A percentile compares a stretch with the other conserved stretches of the same genome.
Evolutionary conservation across 495 filamentous ascomycete species (phyloP).

Genomic region (Neurospora hispaniola): DNA sequence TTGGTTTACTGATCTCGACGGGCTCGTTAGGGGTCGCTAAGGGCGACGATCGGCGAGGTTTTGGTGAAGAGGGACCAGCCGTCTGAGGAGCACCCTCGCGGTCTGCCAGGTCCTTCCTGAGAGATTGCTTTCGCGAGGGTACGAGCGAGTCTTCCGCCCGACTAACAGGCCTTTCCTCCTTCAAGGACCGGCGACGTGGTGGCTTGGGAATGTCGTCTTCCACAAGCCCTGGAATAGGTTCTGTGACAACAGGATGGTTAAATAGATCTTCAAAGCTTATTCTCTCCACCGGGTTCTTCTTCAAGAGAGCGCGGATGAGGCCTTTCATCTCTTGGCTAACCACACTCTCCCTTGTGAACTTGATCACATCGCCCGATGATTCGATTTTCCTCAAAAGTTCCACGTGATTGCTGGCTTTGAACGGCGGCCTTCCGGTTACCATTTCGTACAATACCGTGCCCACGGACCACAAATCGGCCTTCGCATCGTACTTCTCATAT

Average conservation of each 20-base stretch:
- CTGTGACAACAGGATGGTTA: constrained; percentile 56
- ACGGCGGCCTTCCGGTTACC: constrained; percentile 82
- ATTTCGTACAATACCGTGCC: constrained; percentile 94
- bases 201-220: constrained; percentile 56
- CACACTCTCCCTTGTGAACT: constrained; percentile 61
- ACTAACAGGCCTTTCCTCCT: constrained; percentile 14
- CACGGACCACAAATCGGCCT: constrained; percentile 94
- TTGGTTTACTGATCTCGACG: not conserved
- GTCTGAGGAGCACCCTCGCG: constrained; percentile 21
- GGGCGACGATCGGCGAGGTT: constrained; percentile 26
- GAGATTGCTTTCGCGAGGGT: constrained; percentile 12
- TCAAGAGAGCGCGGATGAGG: constrained; percentile 71
- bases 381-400: constrained; percentile 89
- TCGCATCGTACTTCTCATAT: constrained; percentile 95
- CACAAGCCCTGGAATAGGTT: constrained; percentile 72
- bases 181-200: constrained; percentile 10
- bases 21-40: constrained; percentile 28
- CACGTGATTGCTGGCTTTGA: constrained; percentile 86
- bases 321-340: constrained; percentile 70
- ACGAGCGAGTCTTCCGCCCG: constrained; percentile 21
- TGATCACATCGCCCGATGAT: constrained; percentile 69
- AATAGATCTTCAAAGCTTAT: constrained; percentile 81
- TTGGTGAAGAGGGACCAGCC: constrained; percentile 24
- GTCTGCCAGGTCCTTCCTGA: constrained; percentile 17
- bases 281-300: constrained; percentile 72